A percentile compares a stretch with the other conserved stretches of the same genome.
Evolutionary conservation across 192 early-diverging fungal genomes (phyloP).

Genomic region (Podochytrium sp.): DNA sequence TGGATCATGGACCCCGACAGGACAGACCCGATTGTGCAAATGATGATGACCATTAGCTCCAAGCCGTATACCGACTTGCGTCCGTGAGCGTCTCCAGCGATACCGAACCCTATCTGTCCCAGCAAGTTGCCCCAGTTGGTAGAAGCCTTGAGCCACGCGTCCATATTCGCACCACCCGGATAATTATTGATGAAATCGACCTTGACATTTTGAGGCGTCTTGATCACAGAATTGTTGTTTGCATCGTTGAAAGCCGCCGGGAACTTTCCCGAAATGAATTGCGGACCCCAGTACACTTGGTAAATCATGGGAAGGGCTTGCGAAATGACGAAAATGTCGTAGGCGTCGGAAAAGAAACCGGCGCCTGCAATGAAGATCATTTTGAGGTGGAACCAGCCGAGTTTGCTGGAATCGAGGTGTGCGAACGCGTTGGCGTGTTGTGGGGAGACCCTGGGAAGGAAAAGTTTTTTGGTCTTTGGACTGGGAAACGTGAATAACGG

Average conservation of each 20-base stretch:
- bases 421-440: constrained; percentile 33
- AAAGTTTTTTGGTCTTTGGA: background rate
- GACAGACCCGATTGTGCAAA: constrained; percentile 80
- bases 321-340: constrained; percentile 93
- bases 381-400: constrained; percentile 51
- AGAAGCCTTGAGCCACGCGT: constrained; percentile 85
- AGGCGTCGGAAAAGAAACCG: constrained; percentile 90
- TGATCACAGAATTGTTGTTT: background rate
- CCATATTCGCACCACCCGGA: constrained; percentile 50
- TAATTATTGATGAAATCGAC: constrained; percentile 26
- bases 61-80: constrained; percentile 88
- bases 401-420: constrained; percentile 42
- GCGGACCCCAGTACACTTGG: constrained; percentile 88
- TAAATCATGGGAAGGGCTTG: constrained; percentile 78
- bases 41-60: constrained; percentile 87
- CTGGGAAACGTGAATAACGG: too few species aligned
- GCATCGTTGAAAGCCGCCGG: constrained; percentile 51
- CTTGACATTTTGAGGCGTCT: constrained; percentile 33
- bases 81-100: constrained; percentile 85
- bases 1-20: constrained; percentile 71
- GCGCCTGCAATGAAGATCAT: constrained; percentile 54
- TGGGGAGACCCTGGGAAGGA: background rate
- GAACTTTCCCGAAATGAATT: constrained; percentile 79
- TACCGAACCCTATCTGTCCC: constrained; percentile 90
- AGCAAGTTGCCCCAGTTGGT: constrained; percentile 88